Percentiles rank a stretch among this genome's conserved stretches.
phyloP scores from a whole-genome alignment of 495 filamentous ascomycete genomes.

The Xylaria scruposa region DNA sequence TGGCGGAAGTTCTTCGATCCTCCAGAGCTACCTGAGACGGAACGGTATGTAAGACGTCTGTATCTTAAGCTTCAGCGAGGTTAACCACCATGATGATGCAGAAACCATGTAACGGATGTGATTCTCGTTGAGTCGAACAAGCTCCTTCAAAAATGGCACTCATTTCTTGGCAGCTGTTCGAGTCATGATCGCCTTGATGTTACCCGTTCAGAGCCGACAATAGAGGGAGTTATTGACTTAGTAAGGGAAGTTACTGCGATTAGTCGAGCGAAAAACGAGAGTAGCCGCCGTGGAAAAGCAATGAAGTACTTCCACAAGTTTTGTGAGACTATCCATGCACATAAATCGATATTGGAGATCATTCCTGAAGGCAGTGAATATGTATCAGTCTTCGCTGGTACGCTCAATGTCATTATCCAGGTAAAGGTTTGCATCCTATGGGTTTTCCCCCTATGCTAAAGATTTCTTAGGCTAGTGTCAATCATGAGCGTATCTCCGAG shows the following conservation, averaged over 20 bases:
- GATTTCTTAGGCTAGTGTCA: constrained; percentile 48
- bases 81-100: background rate
- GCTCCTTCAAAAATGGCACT: background rate
- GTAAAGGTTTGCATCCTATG: background rate
- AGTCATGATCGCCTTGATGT: constrained; percentile 9
- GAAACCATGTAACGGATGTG: background rate
- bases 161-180: constrained; percentile 4
- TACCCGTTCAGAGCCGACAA: constrained; percentile 4
- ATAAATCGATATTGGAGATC: constrained; percentile 44
- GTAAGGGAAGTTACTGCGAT: background rate
- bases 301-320: constrained; percentile 48
- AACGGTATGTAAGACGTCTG: constrained; percentile 2
- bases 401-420: constrained; percentile 51
- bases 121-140: constrained; percentile 3
- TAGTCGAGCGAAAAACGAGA: constrained; percentile 8
- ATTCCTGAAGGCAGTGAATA: constrained; percentile 49
- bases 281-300: constrained; percentile 24
- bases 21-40: background rate
- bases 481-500: constrained; percentile 55
- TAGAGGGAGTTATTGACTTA: constrained; percentile 3
- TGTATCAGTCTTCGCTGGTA: constrained; percentile 53
- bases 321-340: constrained; percentile 46
- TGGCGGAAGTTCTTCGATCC: constrained; percentile 18
- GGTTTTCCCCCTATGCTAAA: background rate
- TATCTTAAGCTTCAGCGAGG: background rate